Evolutionary conservation across 73 alveolate species (phyloP).

Genomic region (Paramecium sexaurelia): DNA sequence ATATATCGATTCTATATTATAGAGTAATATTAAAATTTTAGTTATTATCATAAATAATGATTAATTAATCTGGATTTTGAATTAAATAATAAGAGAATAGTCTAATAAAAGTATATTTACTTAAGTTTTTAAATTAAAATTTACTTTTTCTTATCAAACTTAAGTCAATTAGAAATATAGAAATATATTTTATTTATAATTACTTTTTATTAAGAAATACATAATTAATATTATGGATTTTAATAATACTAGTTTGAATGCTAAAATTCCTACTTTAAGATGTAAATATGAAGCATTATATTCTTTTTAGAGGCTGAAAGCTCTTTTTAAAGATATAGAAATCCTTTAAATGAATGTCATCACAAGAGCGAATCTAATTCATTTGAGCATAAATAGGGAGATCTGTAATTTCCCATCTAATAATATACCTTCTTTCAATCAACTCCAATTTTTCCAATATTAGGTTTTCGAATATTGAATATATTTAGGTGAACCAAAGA

Average conservation of each 20-base stretch:
- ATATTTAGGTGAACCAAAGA: background rate
- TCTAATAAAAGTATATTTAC: background rate
- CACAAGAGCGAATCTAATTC: conserved; percentile 37
- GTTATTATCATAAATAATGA: background rate
- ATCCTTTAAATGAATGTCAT: conserved; percentile 37
- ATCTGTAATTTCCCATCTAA: background rate
- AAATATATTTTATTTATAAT: background rate
- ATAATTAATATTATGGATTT: background rate
- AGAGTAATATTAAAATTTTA: background rate
- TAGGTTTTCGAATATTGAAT: background rate
- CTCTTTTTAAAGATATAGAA: conserved; percentile 51
- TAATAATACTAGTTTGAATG: background rate
- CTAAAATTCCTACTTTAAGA: conserved; percentile 46
- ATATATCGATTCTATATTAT: background rate
- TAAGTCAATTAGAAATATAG: background rate
- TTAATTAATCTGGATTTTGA: background rate
- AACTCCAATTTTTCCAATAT: conserved; percentile 41
- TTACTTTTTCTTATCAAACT: background rate
- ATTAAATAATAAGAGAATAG: background rate
- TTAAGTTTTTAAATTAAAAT: background rate
- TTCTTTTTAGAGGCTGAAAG: conserved; percentile 39
- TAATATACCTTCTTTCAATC: background rate
- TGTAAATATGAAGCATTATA: background rate
- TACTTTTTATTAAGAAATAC: background rate
- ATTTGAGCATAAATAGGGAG: background rate